Base-by-base conservation (phyloP, 2,329 filamentous ascomycete genomes). In the Bipolaris gigantea region DNA sequence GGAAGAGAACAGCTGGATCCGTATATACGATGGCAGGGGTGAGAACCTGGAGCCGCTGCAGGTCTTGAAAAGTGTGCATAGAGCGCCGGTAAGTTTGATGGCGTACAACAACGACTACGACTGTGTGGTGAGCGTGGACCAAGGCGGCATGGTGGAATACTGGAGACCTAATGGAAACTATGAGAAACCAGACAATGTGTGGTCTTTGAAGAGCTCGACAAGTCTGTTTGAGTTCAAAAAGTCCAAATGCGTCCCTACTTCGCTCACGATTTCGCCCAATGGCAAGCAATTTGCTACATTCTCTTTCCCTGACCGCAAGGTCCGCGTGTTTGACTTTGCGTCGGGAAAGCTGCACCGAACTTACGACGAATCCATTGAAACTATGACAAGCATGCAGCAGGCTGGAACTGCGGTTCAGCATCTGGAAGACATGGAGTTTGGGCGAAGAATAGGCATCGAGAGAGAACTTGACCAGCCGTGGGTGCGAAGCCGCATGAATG, bases 171-270 rank as follows among this genome's bases (percentile, higher is more conserved):
- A 83, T 58, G 86, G 85, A 2, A 86, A 80, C 35, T 97, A 91
- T 72, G 91, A 96, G 67, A 97, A 97, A 74, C 94, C 94, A 0
- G 87, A 92, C 63, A 91, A 85, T 48, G 92, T 99, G 16, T 99
- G 96, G 72, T 84, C 90, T 62, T 90, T 92, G 77, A 99, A 99
- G 77, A 96, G 91, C 70, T 88, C 89, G 1, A 99, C 94, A 2
- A 94, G 90, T 67, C 81, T 99, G 1, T 99, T 97, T 69, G 93
- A 96, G 48, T 97, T 99, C 79, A 97, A 96, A 70, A 97, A 97
- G 76, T 84, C 73, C 30, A 97, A 96, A 73, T 89, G 92, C 0
- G 84, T 88, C 0, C 92, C 93, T 0, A 85, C 87, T 4, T 90
- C 89, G 10, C 80, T 99, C 44, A 90, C 89, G 0, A 83, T 99